These are phyloP conservation scores for Pseudopyricularia cyperi DNA, from an alignment of 2,329 filamentous ascomycete genomes.

Conservation along the genomic window DNA sequence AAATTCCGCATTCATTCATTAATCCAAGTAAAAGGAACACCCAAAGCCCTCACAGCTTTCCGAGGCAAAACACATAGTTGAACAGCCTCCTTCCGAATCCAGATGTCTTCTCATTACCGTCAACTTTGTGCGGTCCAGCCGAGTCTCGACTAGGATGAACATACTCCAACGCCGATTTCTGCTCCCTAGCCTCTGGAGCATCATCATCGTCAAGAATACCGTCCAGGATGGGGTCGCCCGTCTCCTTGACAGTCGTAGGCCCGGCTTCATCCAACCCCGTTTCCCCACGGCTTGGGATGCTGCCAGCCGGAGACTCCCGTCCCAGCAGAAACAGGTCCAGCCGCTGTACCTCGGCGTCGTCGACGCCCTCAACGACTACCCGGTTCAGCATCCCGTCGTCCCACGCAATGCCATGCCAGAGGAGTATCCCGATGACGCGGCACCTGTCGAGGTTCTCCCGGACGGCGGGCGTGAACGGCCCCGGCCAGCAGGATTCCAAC, in stretches of 20 bases:
- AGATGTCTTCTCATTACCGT: neutral
- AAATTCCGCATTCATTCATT: no score
- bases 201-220: conserved; percentile 3
- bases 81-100: neutral
- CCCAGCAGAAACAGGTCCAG: conserved; percentile 22
- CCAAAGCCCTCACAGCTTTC: neutral
- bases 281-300: neutral
- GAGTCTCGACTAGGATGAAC: neutral
- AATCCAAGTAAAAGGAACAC: neutral
- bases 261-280: neutral
- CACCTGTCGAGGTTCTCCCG: conserved; percentile 6
- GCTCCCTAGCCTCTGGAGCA: neutral
- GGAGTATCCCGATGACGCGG: conserved; percentile 38
- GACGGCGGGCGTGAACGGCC: conserved; percentile 18
- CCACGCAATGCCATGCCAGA: conserved; percentile 53
- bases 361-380: conserved; percentile 36
- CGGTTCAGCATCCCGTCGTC: conserved; percentile 46
- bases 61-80: neutral
- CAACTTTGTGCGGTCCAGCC: neutral
- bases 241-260: neutral
- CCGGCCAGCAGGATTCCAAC: conserved; percentile 12
- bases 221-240: neutral
- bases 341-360: conserved; percentile 38
- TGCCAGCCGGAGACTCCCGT: neutral
- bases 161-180: neutral